phyloP scores from a whole-genome alignment of 495 filamentous ascomycete genomes.

The Penicillium dipodomyicola region DNA sequence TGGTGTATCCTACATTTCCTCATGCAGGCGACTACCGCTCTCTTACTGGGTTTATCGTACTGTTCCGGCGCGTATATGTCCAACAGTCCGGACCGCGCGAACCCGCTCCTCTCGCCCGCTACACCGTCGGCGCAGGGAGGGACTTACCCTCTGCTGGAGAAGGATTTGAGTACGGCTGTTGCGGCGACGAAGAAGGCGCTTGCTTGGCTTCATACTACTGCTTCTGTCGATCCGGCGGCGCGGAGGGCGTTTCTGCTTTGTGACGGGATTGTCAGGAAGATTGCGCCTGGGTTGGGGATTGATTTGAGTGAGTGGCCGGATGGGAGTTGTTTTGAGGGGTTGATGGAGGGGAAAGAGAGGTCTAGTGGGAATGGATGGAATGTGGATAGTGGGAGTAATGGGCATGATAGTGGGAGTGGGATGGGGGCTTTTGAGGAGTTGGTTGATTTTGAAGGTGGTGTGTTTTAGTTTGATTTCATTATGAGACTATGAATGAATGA shows the following conservation, averaged over 20 bases:
- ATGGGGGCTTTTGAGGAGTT: constrained; percentile 22
- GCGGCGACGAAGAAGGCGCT: constrained; percentile 48
- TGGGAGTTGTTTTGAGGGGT: constrained; percentile 3
- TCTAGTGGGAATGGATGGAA: background rate
- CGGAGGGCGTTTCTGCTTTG: constrained; percentile 50
- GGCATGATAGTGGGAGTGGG: constrained; percentile 1
- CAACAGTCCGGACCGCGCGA: background rate
- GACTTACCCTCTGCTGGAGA: background rate
- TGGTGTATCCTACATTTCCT: constrained; percentile 62
- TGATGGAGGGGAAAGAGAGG: background rate
- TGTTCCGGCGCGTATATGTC: constrained; percentile 24
- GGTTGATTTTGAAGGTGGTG: constrained; percentile 20
- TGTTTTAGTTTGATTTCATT: background rate
- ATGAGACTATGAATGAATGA: background rate
- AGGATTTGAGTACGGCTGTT: constrained; percentile 32
- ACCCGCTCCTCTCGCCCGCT: background rate
- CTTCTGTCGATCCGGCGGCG: constrained; percentile 42
- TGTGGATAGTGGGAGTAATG: background rate
- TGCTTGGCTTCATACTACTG: constrained; percentile 48
- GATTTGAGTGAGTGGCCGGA: constrained; percentile 35
- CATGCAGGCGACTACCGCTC: constrained; percentile 58
- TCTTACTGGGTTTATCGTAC: constrained; percentile 53
- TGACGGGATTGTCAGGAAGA: constrained; percentile 28
- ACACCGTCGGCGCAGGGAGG: background rate
- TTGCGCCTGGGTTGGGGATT: constrained; percentile 29